Conservation (phyloP, 2,329 filamentous ascomycete species). For the Zelopaecilomyces penicillatus region DNA sequence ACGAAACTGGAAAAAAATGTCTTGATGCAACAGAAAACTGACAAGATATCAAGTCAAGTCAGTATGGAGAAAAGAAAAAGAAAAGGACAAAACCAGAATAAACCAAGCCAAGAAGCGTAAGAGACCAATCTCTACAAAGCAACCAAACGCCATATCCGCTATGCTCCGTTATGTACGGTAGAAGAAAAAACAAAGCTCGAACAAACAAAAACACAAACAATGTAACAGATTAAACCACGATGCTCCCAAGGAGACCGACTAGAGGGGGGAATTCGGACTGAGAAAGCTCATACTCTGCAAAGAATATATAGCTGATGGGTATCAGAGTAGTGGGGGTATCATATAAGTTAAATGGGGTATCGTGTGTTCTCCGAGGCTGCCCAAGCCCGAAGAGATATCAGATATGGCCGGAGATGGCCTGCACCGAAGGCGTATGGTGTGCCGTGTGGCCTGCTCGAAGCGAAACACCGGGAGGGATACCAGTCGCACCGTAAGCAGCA, state of each 20-base stretch:
- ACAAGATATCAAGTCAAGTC: not conserved
- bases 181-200: slow-evolving; percentile 7
- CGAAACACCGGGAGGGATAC: slow-evolving; percentile 18
- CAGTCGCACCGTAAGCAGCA: slow-evolving; percentile 13
- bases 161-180: slow-evolving; percentile 26
- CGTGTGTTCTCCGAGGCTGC: not conserved
- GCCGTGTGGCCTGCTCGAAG: slow-evolving; percentile 23
- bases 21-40: too few relatives aligned
- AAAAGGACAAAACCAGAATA: not conserved
- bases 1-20: too few relatives aligned
- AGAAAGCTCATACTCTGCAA: too few relatives aligned
- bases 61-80: not conserved
- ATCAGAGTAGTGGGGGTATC: slow-evolving; percentile 17
- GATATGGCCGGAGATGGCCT: slow-evolving; percentile 45
- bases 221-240: slow-evolving; percentile 8
- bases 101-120: slow-evolving; percentile 3
- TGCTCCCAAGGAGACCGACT: too few relatives aligned
- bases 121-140: slow-evolving; percentile 17
- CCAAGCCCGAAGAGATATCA: slow-evolving; percentile 28
- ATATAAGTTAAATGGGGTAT: slow-evolving; percentile 15
- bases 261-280: too few relatives aligned
- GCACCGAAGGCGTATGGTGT: slow-evolving; percentile 27
- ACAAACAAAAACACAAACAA: slow-evolving; percentile 14
- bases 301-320: not conserved
- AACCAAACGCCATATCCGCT: slow-evolving; percentile 31